Evolutionary conservation across 2,329 filamentous ascomycete genomes (phyloP), one percentile per base, ranked within the genome.

Genomic region (Lithohypha guttulata): DNA sequence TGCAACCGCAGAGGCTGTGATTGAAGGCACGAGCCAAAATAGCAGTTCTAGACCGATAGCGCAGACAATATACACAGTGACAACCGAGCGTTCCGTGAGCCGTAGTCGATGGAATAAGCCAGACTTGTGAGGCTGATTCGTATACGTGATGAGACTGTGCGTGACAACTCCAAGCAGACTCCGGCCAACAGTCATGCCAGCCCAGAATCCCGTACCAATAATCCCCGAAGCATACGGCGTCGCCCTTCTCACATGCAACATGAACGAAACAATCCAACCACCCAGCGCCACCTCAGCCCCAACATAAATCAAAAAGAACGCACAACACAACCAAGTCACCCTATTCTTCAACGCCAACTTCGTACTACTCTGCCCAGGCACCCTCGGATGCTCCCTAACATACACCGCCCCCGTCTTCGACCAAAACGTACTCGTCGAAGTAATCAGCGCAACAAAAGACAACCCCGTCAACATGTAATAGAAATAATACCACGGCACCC

Each of bases 191-290:
- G 83, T 85, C 49, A 87, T 66, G 1, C 84, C 84, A 22, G 81
- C 70, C 84, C 84, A 91, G 62, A 86, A 51, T 2, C 49, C 79
- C 0, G 83, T 89, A 0, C 77, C 79, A 0, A 75, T 77, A 62
- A 91, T 75, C 2, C 84, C 84, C 20, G 80, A 78, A 2, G 77
- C 69, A 53, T 91, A 89, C 0, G 75, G 64, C 15, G 66, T 70
- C 2, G 78, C 82, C 25, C 79, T 59, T 8, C 86, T 73, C 14
- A 85, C 77, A 14, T 73, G 66, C n/a, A 87, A 75, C 83, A 93
- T 93, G 56, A 93, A 93, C 7, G 43, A 50, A 36, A 84, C 77
- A 44, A 87, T 76, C 81, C 81, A 89, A 10, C 84, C 84, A 13
- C 80, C 79, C 2, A 86, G 64, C 1, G 75, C 76, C 10, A 65